Percentiles rank a stretch among this genome's conserved stretches.
Evolutionary conservation across 306 rosid species (phyloP).

Genomic region (Biancaea sappan): DNA sequence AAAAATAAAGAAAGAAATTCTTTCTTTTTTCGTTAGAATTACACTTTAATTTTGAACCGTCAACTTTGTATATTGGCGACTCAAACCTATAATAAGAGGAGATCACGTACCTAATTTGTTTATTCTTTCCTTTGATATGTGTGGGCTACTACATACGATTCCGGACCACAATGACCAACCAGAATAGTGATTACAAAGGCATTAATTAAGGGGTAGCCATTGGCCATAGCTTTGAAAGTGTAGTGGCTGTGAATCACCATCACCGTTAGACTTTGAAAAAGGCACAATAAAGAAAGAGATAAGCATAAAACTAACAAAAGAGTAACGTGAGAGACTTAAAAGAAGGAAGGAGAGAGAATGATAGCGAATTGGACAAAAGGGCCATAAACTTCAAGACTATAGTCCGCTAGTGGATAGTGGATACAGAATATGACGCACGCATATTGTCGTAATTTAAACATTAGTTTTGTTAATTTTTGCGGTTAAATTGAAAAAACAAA

Average conservation of each 20-base stretch:
- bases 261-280: constrained; percentile 38
- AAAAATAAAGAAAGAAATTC: no score
- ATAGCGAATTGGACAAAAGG: neutral
- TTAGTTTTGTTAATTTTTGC: neutral
- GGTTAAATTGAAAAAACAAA: no score
- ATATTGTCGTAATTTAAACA: no score
- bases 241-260: constrained; percentile 60
- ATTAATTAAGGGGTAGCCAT: neutral
- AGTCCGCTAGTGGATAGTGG: constrained; percentile 53
- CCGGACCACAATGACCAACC: constrained; percentile 32
- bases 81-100: no score
- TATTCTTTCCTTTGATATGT: no score
- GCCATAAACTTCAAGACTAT: no score
- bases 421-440: no score
- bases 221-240: constrained; percentile 31
- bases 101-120: no score
- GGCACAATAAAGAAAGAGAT: constrained; percentile 35
- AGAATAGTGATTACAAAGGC: constrained; percentile 33
- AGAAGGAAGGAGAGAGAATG: constrained; percentile 12
- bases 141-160: constrained; percentile 37
- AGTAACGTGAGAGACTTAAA: constrained; percentile 39
- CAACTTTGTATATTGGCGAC: no score
- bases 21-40: no score
- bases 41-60: no score
- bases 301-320: constrained; percentile 39